Conservation (phyloP, 176 grass and related monocot genomes). For the Zizania latifolia region DNA sequence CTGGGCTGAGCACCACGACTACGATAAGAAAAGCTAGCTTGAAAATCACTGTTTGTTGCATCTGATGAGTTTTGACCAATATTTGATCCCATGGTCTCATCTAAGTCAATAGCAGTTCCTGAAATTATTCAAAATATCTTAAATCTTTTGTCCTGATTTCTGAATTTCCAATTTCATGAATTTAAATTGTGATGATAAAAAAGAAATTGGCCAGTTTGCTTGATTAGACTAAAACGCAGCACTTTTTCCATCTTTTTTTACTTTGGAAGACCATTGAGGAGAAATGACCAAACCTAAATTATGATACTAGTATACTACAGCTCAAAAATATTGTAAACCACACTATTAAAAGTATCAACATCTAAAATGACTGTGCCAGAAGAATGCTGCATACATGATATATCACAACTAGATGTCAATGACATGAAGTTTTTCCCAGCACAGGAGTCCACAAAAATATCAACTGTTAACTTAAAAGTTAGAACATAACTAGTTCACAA, state of each 20-base stretch:
- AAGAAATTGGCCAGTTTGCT: not conserved
- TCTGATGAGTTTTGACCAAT: slow-evolving; percentile 39
- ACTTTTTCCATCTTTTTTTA: not conserved
- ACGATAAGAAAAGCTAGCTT: slow-evolving; percentile 23
- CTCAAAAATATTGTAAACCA: not conserved
- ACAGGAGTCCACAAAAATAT: not conserved
- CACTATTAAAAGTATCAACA: not conserved
- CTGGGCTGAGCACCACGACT: not conserved
- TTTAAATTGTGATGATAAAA: not conserved
- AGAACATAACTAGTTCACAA: not conserved
- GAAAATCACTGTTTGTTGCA: slow-evolving; percentile 36
- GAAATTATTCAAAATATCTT: slow-evolving; percentile 21
- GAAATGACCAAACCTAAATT: not conserved
- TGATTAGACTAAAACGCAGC: not conserved
- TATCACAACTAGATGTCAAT: not conserved
- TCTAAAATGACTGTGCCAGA: not conserved
- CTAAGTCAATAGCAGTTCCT: slow-evolving; percentile 38
- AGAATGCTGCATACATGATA: not conserved
- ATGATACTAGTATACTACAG: not conserved
- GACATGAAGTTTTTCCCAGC: not conserved
- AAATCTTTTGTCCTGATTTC: not conserved
- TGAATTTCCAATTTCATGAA: not conserved
- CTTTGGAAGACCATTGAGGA: not conserved
- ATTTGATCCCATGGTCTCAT: slow-evolving; percentile 41
- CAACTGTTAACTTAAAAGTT: not conserved